Conservation (phyloP, 1,284 basidiomycete genomes). For the Moniliophthora roreri region DNA sequence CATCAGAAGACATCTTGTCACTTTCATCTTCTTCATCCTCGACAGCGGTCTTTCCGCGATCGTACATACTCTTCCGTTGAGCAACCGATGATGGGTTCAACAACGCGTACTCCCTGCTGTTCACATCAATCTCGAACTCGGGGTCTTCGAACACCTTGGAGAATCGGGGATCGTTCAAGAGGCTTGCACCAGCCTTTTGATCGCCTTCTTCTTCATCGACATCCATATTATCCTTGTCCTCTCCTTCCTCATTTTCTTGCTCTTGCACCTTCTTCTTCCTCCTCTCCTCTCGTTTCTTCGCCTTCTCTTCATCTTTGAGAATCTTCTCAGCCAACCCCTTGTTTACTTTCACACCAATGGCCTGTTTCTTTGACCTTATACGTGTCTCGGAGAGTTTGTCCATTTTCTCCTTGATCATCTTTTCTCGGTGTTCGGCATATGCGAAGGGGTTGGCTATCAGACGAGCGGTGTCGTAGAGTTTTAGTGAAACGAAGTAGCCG, state of each 20-base stretch:
- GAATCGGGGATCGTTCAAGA: constrained; percentile 91
- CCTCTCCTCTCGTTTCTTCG: constrained; percentile 60
- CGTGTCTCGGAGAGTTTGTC: constrained; percentile 92
- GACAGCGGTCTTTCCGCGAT: constrained; percentile 72
- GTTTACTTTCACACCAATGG: constrained; percentile 81
- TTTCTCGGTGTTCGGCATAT: constrained; percentile 92
- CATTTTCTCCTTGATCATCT: constrained; percentile 84
- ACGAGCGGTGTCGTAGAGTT: constrained; percentile 94
- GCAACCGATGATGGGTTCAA: constrained; percentile 85
- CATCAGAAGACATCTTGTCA: constrained; percentile 76
- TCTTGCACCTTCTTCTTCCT: constrained; percentile 40
- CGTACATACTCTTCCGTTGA: constrained; percentile 34
- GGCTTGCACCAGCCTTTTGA: constrained; percentile 27
- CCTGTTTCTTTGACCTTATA: constrained; percentile 78
- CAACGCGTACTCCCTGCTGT: constrained; percentile 83
- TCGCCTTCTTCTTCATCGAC: constrained; percentile 32
- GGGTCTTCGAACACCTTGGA: constrained; percentile 90
- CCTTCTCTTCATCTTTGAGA: constrained; percentile 71
- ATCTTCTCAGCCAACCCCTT: constrained; percentile 89
- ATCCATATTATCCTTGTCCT: constrained; percentile 41
- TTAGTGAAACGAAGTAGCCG: constrained; percentile 96
- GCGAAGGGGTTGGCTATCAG: constrained; percentile 96
- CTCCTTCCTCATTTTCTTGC: constrained; percentile 35
- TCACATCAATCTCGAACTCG: constrained; percentile 93
- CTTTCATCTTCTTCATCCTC: constrained; percentile 91